Base-by-base conservation (phyloP, 306 rosid genomes). In the Medicago lupulina region DNA sequence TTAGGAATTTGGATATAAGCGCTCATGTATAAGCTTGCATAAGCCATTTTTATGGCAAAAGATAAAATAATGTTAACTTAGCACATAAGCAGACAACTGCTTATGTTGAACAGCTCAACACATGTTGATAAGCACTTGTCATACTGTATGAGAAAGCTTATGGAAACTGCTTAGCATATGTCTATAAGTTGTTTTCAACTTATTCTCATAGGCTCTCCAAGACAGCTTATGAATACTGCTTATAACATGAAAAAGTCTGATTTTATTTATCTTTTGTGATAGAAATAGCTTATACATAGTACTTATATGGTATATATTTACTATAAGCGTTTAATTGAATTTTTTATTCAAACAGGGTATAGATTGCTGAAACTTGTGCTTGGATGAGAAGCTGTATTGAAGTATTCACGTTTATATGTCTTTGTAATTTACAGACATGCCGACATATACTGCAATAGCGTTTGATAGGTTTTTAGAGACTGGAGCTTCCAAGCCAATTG, bases 401-500 rank as follows among this genome's bases (percentile, higher is more conserved):
- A 79, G 21, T 75, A 39, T 78, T 75, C 9, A 38, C 2, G 6
- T 60, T 80, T 62, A 5, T 70, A 8, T 76, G 7, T 19, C 43
- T 72, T 79, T 79, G 38, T 86, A 55, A 39, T 82, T 85, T 89
- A 82, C 97, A 89, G 85, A 34, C 79, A 96, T 96, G 99, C 90
- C 96, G 55, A 83, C 92, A 39, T 88, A 89, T 81, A 80, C 97
- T 70, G 92, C 95, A 36, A 82, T 96, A 55, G 93, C 98, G 43
- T 84, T 96, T 60, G 97, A 96, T 88, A 89, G 89, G 76, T 87
- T 96, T 83, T 82, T 96, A 74, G 98, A 96, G 50, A 84, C 97
- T 67, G 92, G 90, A 78, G 79, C 82, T 75, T 90, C 98, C 12
- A 88, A 83, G 83, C 68, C 93, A 19, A 88, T 81, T 67, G 91